phyloP scores from a whole-genome alignment of 192 early-diverging fungal genomes.

The Spinellus fusiger region DNA sequence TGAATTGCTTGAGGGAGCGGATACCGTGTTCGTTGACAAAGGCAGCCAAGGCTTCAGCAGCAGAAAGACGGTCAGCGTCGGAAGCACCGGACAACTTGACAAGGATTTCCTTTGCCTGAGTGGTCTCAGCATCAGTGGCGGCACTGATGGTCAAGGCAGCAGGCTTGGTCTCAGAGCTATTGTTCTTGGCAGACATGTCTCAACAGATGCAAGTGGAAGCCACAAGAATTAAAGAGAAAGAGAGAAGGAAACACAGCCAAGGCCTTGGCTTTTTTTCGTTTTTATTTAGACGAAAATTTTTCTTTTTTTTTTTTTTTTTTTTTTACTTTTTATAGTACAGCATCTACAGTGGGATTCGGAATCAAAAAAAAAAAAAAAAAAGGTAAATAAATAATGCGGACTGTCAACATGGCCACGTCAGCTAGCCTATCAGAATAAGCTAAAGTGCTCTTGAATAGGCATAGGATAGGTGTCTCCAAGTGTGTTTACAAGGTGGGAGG shows the following conservation, averaged over 20 bases:
- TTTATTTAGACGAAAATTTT: background rate
- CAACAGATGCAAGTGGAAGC: background rate
- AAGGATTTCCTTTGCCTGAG: conserved; percentile 26
- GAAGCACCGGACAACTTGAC: conserved; percentile 11
- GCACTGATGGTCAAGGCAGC: conserved; percentile 17
- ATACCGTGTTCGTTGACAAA: conserved; percentile 50
- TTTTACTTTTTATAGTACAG: background rate
- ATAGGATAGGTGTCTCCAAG: no score
- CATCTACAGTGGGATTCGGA: background rate
- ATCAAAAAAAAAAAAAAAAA: background rate
- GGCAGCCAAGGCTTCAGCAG: conserved; percentile 21
- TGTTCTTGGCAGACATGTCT: conserved; percentile 8
- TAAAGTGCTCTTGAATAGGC: no score
- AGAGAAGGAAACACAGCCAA: background rate
- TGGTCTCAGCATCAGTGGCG: conserved; percentile 10
- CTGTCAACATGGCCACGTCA: no score
- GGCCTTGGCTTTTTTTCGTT: background rate
- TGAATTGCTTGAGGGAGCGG: conserved; percentile 51
- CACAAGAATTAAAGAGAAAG: background rate
- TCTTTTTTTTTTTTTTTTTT: background rate
- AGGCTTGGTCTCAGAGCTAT: background rate
- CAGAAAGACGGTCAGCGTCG: conserved; percentile 10
- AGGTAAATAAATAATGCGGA: no score
- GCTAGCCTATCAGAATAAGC: no score
- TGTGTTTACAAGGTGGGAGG: no score